These are phyloP conservation scores for Irpex lacteus DNA, from an alignment of 1,284 basidiomycete species.

Conservation along the genomic window DNA sequence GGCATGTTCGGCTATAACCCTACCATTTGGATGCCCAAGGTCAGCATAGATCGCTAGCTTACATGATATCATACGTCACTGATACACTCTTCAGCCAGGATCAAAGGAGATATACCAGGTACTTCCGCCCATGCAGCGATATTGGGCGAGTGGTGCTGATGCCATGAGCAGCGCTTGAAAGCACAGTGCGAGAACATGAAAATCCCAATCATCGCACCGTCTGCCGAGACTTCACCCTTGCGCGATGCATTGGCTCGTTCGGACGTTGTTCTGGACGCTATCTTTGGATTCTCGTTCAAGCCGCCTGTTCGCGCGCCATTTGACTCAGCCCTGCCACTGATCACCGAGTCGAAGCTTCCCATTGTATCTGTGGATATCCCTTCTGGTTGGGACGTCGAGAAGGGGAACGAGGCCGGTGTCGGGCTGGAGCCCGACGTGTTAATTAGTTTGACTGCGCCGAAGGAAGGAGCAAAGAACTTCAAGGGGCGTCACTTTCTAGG, in stretches of 20 bases:
- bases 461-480: slow-evolving; percentile 79
- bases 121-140: background rate
- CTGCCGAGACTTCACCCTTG: slow-evolving; percentile 49
- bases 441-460: slow-evolving; percentile 92
- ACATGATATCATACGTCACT: background rate
- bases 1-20: slow-evolving; percentile 89
- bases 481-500: slow-evolving; percentile 88
- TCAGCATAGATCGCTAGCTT: slow-evolving; percentile 27
- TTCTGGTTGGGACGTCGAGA: slow-evolving; percentile 92
- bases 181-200: slow-evolving; percentile 87
- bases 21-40: slow-evolving; percentile 90
- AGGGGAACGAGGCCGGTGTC: slow-evolving; percentile 56
- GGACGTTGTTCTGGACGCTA: slow-evolving; percentile 91
- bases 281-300: slow-evolving; percentile 98
- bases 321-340: slow-evolving; percentile 66
- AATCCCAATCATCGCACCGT: slow-evolving; percentile 64
- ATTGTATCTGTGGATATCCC: slow-evolving; percentile 95
- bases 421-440: slow-evolving; percentile 77
- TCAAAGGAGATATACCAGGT: slow-evolving; percentile 89
- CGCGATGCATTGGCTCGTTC: slow-evolving; percentile 53
- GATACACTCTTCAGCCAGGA: slow-evolving; percentile 53
- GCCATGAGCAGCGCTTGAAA: slow-evolving; percentile 60
- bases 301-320: slow-evolving; percentile 89
- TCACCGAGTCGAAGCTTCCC: slow-evolving; percentile 66
- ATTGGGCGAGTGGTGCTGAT: background rate